Evolutionary conservation across 192 early-diverging fungal genomes (phyloP), one percentile per base, ranked within the genome.

Genomic region (Coemansia brasiliensis): DNA sequence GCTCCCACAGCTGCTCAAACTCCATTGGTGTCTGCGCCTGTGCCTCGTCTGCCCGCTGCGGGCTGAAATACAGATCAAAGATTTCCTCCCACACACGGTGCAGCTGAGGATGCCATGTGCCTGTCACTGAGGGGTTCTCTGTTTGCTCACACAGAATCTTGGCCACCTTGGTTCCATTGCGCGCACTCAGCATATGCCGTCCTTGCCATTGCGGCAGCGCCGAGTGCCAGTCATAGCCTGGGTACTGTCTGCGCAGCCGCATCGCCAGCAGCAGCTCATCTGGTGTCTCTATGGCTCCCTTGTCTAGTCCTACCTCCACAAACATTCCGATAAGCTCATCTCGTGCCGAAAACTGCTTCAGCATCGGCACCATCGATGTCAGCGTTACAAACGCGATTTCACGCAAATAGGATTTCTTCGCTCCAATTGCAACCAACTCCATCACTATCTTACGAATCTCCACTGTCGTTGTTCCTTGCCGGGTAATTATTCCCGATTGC

Each of bases 81-180:
- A 94, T 69, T 55, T 75, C 68, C 57, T 87, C 81, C 92, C 90
- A 92, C 27, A 91, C 84, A 2, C 87, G 85, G 72, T 96, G 95
- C 52, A 94, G 68, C 61, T 88, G 83, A 38, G 90, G 90, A n/a
- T 75, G 74, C 88, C 88, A 90, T 63, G 32, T 2, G 32, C 71
- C 83, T 7, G 82, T 63, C 16, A 57, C 59, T 51, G 67, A 37
- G 29, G 70, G 60, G 5, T 65, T 66, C 40, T 43, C 57, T 17
- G 78, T 67, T 10, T 61, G 55, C 61, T 74, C 78, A 61, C 72
- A 65, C 56, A 80, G 68, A 32, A 80, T 65, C 24, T 52, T n/a
- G 18, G 24, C 63, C 25, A 74, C 43, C 56, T 52, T 52, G 27
- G 48, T 43, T 24, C 43, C 55, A 54, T 80, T 80, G 49, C 54